A percentile compares a stretch with the other conserved stretches of the same genome.
Conservation (phyloP, 257 asterid genomes). For the Przewalskia tangutica region DNA sequence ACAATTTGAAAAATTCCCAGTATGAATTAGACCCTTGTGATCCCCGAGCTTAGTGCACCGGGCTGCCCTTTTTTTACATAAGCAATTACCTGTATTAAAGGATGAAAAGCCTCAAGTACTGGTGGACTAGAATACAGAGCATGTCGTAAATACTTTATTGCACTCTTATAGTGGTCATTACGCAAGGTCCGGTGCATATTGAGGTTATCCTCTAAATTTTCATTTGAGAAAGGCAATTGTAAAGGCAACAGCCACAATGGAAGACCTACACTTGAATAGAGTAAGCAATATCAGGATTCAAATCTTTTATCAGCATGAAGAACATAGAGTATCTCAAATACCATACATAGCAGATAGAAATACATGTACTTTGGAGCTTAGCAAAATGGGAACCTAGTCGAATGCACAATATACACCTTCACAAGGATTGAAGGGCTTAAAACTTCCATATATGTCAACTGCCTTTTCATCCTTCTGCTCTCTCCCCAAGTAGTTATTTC, state of each 20-base stretch:
- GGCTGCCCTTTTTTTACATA: not conserved
- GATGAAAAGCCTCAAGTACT: constrained; percentile 68
- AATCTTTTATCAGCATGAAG: not conserved
- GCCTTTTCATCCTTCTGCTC: not conserved
- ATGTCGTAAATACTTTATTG: constrained; percentile 47
- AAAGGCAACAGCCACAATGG: constrained; percentile 81
- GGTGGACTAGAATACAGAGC: constrained; percentile 59
- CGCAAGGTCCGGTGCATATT: constrained; percentile 35
- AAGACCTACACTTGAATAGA: constrained; percentile 34
- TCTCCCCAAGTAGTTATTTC: not conserved
- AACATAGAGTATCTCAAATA: not conserved
- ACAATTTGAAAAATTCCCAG: not conserved
- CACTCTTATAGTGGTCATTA: constrained; percentile 40
- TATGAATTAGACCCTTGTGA: not conserved
- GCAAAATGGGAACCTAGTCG: not conserved
- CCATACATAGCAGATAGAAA: not conserved
- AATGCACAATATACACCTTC: not conserved
- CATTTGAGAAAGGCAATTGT: constrained; percentile 45
- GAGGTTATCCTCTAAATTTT: constrained; percentile 41
- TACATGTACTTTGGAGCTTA: not conserved
- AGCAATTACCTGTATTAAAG: constrained; percentile 64
- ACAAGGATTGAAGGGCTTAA: not conserved
- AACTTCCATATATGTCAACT: not conserved
- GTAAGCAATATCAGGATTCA: not conserved
- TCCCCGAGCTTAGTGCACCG: too few relatives aligned